phyloP scores from a whole-genome alignment of 1,139 yeast species.

The Pichia sp. region DNA sequence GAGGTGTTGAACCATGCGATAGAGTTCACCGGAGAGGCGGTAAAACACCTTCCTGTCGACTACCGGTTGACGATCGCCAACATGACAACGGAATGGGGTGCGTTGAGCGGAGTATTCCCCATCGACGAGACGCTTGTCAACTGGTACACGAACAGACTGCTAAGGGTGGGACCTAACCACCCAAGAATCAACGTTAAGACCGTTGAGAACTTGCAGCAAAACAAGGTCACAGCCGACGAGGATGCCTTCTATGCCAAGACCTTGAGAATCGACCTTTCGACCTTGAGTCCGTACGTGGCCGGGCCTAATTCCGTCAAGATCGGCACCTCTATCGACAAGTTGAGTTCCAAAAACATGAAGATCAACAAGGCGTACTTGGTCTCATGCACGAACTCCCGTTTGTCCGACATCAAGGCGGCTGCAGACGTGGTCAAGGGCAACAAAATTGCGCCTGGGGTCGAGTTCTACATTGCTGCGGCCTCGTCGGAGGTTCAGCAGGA shows the following conservation, averaged over 20 bases:
- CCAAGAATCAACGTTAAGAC: conserved; percentile 72
- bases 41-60: conserved; percentile 71
- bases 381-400: conserved; percentile 94
- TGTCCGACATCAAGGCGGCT: conserved; percentile 91
- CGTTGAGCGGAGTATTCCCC: conserved; percentile 93
- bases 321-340: conserved; percentile 70
- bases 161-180: conserved; percentile 65
- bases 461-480: conserved; percentile 96
- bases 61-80: conserved; percentile 94
- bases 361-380: conserved; percentile 94
- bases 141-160: conserved; percentile 70
- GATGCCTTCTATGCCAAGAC: conserved; percentile 88
- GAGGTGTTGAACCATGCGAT: conserved; percentile 97
- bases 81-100: conserved; percentile 99
- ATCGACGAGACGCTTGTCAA: conserved; percentile 72
- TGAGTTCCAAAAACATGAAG: conserved; percentile 66
- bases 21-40: conserved; percentile 89
- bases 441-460: conserved; percentile 83
- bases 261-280: conserved; percentile 71
- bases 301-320: conserved; percentile 98
- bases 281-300: conserved; percentile 85
- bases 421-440: conserved; percentile 79
- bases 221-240: conserved; percentile 52
- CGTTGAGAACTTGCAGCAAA: conserved; percentile 42
- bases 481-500: conserved; percentile 88